Base-by-base conservation (phyloP, 306 rosid genomes). In the Trifolium fragiferum region DNA sequence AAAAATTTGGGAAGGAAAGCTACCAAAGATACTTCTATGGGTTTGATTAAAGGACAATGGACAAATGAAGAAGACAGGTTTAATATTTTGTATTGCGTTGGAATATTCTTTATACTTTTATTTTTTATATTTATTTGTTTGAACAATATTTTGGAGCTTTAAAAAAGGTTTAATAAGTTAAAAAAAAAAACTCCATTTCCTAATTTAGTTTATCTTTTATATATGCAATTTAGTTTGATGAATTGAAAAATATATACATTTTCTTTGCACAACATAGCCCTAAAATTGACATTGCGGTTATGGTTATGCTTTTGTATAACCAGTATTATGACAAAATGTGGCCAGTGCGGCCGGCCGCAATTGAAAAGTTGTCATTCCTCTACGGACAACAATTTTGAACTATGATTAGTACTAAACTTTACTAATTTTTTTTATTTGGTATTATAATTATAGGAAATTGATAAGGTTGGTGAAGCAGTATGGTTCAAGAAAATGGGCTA, bases 401-500 rank as follows among this genome's bases (percentile, higher is more conserved):
- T 53, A 53, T 50, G 11, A 57, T 62, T 62, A 16, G 6, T 18
- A 62, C 1, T 1, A 16, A 35, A 18, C 30, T 64, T 64, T 23
- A 30, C 30, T 14, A 10, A 4, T 30, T n/a, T 60, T 6, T 14
- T 32, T 37, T 16, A 32, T 64, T 19, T 37, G 46, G 9, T 62
- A 2, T 19, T 5, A 66, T 66, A 20, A 66, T 41, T 37, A 41
- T 6, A 94, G 98, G 75, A 87, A 87, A 61, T 41, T 94, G 76
- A 44, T 81, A 1, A 87, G 35, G 83, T 71, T 94, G 84, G 97
- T 94, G 88, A 87, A 88, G 88, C 88, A 90, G 79, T 43, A 87
- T 81, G 98, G 97, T 20, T 82, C 67, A 66, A 79, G 89, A 35
- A 94, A 91, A 87, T 94, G 97, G 98, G 84, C 96, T 67, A 89